Evolutionary conservation across 2,329 filamentous ascomycete species (phyloP).

Genomic region (Fusarium pseudograminearum): DNA sequence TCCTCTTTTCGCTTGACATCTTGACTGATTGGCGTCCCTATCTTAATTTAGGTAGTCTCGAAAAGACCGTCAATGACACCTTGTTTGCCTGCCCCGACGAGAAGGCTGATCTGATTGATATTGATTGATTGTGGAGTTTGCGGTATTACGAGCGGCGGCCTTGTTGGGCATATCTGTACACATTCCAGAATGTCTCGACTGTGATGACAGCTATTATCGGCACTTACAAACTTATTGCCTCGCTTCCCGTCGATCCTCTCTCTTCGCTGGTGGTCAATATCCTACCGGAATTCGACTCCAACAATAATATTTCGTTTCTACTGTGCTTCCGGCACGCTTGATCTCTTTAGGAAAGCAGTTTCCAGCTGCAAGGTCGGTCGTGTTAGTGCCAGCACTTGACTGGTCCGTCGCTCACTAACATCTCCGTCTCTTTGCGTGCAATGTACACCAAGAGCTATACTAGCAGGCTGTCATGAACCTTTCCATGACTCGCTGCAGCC

Average conservation of each 20-base stretch:
- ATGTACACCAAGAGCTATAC: slow-evolving; percentile 25
- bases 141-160: slow-evolving; percentile 17
- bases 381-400: slow-evolving; percentile 33
- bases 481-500: slow-evolving; percentile 40
- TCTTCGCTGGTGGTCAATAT: slow-evolving; percentile 4
- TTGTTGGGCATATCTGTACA: slow-evolving; percentile 3
- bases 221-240: slow-evolving; percentile 10
- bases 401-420: slow-evolving; percentile 37
- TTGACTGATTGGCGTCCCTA: slow-evolving; percentile 27
- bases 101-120: slow-evolving; percentile 14
- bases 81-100: slow-evolving; percentile 8
- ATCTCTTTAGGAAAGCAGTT: slow-evolving; percentile 5
- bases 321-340: slow-evolving; percentile 1
- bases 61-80: slow-evolving; percentile 2
- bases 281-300: not conserved
- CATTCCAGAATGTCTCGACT: slow-evolving; percentile 26
- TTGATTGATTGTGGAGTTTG: slow-evolving; percentile 35
- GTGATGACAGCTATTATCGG: not conserved
- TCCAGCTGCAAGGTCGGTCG: slow-evolving; percentile 15
- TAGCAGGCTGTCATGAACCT: slow-evolving; percentile 34
- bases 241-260: slow-evolving; percentile 33
- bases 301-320: not conserved
- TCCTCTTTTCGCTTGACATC: slow-evolving; percentile 27
- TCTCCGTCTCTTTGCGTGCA: slow-evolving; percentile 25
- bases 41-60: slow-evolving; percentile 6